These are phyloP conservation scores for Mallotus japonicus DNA, from an alignment of 441 rosid genomes.

Conservation along the genomic window DNA sequence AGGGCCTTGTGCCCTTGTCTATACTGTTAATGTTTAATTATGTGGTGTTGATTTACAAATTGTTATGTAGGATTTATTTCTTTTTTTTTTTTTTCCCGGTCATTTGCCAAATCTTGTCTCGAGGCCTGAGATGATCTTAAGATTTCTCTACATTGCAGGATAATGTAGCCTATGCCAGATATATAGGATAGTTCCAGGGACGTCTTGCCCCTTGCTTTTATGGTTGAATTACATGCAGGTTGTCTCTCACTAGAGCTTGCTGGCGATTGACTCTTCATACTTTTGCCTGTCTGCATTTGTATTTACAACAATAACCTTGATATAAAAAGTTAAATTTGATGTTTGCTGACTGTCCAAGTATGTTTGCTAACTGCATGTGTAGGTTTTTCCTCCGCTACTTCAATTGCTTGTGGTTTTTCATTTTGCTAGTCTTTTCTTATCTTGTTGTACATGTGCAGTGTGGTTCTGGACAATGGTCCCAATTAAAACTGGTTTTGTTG, in stretches of 20 bases:
- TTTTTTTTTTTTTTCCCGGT: background rate
- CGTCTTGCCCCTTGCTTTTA: too few species aligned
- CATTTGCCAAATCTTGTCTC: conserved; percentile 8
- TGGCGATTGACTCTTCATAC: too few species aligned
- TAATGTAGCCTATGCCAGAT: background rate
- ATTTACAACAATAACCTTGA: background rate
- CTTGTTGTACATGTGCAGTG: conserved; percentile 36
- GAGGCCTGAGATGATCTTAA: conserved; percentile 21
- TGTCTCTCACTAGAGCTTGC: background rate
- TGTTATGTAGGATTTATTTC: background rate
- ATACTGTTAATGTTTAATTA: background rate
- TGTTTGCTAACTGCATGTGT: background rate
- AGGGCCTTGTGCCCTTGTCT: background rate
- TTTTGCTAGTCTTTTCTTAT: background rate
- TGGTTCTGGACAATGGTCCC: conserved; percentile 86
- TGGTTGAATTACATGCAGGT: background rate
- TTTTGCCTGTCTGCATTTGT: background rate
- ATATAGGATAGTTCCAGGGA: conserved; percentile 11
- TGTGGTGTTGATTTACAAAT: background rate
- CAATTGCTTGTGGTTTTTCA: background rate
- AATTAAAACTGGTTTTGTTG: conserved; percentile 80
- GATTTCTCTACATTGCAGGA: conserved; percentile 24
- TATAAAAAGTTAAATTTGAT: background rate
- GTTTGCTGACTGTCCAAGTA: background rate
- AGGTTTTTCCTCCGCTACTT: background rate